phyloP scores from a whole-genome alignment of 1,284 basidiomycete species.

The Ceratobasidium theobromae region DNA sequence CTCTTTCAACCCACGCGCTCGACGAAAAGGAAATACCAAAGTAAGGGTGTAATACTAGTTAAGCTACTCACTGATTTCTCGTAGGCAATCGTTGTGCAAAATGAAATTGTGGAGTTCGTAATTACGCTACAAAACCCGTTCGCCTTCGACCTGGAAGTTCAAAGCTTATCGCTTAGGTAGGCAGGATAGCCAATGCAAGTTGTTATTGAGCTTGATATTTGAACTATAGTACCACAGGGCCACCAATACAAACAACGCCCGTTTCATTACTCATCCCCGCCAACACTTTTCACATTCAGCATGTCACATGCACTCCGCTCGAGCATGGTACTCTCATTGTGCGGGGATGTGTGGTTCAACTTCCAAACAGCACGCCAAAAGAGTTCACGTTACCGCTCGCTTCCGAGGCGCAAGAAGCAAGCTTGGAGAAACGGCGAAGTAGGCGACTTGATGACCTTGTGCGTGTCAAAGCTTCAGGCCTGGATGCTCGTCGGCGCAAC shows the following conservation, averaged over 20 bases:
- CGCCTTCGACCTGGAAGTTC: slow-evolving; percentile 85
- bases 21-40: slow-evolving; percentile 52
- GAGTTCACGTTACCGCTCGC: slow-evolving; percentile 78
- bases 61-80: slow-evolving; percentile 44
- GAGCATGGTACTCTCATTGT: slow-evolving; percentile 68
- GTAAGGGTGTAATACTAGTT: slow-evolving; percentile 48
- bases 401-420: slow-evolving; percentile 70
- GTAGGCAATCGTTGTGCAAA: slow-evolving; percentile 72
- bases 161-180: slow-evolving; percentile 78
- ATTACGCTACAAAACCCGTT: slow-evolving; percentile 90
- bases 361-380: slow-evolving; percentile 68
- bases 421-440: slow-evolving; percentile 57
- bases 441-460: slow-evolving; percentile 63
- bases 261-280: slow-evolving; percentile 66
- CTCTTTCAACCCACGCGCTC: slow-evolving; percentile 36
- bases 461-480: slow-evolving; percentile 68
- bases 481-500: slow-evolving; percentile 57
- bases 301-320: slow-evolving; percentile 67
- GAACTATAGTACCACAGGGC: slow-evolving; percentile 72
- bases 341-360: slow-evolving; percentile 75
- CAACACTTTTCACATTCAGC: slow-evolving; percentile 70
- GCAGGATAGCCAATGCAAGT: slow-evolving; percentile 33
- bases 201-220: slow-evolving; percentile 18
- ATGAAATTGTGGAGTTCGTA: slow-evolving; percentile 78
- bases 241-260: slow-evolving; percentile 66